Conservation (phyloP, 108 stramenopile species). For the Pelagomonas calceolata region DNA sequence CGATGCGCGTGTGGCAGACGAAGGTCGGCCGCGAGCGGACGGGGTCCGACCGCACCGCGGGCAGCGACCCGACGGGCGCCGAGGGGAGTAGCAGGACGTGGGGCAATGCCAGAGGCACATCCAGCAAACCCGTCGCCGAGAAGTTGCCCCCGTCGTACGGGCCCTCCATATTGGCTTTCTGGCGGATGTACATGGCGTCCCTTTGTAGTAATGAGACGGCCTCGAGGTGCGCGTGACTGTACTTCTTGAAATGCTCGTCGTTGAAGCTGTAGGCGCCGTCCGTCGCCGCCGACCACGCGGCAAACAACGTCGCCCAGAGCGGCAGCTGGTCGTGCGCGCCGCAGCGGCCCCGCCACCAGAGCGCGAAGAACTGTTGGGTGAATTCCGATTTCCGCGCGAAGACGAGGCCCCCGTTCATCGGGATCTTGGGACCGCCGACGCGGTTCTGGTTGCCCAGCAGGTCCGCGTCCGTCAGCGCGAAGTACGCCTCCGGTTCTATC, state of each 20-base stretch:
- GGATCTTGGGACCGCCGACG: background rate
- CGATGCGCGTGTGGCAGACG: background rate
- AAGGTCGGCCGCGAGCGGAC: background rate
- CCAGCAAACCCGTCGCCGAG: background rate
- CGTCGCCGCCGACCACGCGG: background rate
- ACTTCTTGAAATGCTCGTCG: background rate
- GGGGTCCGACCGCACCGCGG: background rate
- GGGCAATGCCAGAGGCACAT: background rate
- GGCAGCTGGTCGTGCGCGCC: background rate
- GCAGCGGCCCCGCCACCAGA: background rate
- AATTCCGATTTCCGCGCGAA: background rate
- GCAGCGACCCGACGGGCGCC: background rate
- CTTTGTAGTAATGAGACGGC: background rate
- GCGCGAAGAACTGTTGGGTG: background rate
- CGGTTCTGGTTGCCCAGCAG: background rate
- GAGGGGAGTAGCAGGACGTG: background rate
- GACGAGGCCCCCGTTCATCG: background rate
- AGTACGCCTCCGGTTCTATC: background rate
- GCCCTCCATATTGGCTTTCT: background rate
- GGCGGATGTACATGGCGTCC: background rate
- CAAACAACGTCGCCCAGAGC: background rate
- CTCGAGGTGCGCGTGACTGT: background rate
- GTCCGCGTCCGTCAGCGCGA: background rate
- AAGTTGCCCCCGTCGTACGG: background rate
- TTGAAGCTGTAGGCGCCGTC: background rate